Percentiles rank a stretch among this genome's conserved stretches.
These are phyloP conservation scores for Stenocarpella maydis DNA, from an alignment of 2,329 filamentous ascomycete genomes.

Conservation along the genomic window DNA sequence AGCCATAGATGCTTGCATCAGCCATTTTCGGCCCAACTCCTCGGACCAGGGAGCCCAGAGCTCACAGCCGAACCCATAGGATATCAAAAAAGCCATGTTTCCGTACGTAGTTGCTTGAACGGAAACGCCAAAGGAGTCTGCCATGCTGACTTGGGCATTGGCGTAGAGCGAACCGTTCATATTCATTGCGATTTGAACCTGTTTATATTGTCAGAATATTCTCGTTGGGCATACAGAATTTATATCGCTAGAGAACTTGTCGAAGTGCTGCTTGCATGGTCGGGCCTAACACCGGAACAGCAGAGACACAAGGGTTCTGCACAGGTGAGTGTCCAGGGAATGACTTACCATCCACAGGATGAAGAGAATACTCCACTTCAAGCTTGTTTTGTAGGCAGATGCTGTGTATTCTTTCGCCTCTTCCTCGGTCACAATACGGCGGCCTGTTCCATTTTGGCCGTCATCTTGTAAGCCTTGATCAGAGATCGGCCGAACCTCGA, in stretches of 20 bases:
- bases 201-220: not conserved
- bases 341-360: slow-evolving; percentile 10
- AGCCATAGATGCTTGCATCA: slow-evolving; percentile 58
- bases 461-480: not conserved
- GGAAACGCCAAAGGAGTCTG: slow-evolving; percentile 54
- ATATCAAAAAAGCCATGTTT: slow-evolving; percentile 58
- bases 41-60: slow-evolving; percentile 65
- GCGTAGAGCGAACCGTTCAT: slow-evolving; percentile 61
- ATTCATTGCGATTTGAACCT: slow-evolving; percentile 63
- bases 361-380: not conserved
- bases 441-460: not conserved
- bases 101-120: slow-evolving; percentile 55
- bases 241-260: not conserved
- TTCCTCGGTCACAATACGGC: slow-evolving; percentile 6
- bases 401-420: slow-evolving; percentile 8
- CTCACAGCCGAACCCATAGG: slow-evolving; percentile 58
- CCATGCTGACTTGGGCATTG: slow-evolving; percentile 55
- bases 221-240: not conserved
- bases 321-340: not conserved
- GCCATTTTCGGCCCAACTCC: slow-evolving; percentile 60
- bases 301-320: not conserved
- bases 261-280: not conserved
- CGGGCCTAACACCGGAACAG: too few species aligned
- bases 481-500: not conserved
- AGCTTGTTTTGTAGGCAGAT: not conserved